Percentiles rank a stretch among this genome's conserved stretches.
Evolutionary conservation across 225 moss, liverwort and hornwort genomes (phyloP).

Genomic region (Takakia lepidozioides): DNA sequence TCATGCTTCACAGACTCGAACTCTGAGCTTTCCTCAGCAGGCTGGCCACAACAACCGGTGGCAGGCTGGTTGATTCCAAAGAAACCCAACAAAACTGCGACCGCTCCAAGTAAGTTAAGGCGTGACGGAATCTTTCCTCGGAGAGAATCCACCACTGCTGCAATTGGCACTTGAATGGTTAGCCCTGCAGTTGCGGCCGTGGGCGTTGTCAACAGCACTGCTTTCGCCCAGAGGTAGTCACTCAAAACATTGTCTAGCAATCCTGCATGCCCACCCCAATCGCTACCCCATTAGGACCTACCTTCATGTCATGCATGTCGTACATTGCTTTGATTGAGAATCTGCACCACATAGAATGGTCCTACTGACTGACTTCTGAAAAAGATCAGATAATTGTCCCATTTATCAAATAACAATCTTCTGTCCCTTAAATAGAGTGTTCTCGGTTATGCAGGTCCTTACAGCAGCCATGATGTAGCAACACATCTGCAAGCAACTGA

Average conservation of each 20-base stretch:
- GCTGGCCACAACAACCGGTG: slow-evolving; percentile 25
- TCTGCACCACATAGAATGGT: too few species aligned
- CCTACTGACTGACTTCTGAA: too few species aligned
- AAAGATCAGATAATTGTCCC: too few species aligned
- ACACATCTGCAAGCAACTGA: too few species aligned
- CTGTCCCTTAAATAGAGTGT: too few species aligned
- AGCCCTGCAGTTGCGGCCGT: slow-evolving; percentile 87
- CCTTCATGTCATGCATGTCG: too few species aligned
- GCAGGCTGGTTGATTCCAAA: slow-evolving; percentile 82
- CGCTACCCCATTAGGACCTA: too few species aligned
- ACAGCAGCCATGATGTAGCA: too few species aligned
- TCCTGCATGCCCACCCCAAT: too few species aligned
- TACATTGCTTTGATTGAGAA: too few species aligned
- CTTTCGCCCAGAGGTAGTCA: slow-evolving; percentile 94
- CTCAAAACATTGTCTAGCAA: slow-evolving; percentile 86
- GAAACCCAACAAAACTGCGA: slow-evolving; percentile 73
- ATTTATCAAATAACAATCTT: too few species aligned
- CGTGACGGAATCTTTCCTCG: slow-evolving; percentile 52
- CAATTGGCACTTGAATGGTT: slow-evolving; percentile 83
- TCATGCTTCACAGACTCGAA: slow-evolving; percentile 12
- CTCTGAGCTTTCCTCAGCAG: slow-evolving; percentile 13
- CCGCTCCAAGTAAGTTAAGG: slow-evolving; percentile 45
- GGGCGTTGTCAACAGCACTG: slow-evolving; percentile 75
- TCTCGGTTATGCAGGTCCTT: too few species aligned
- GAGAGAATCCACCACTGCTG: slow-evolving; percentile 62